Percentiles rank a stretch among this genome's conserved stretches.
phyloP scores from a whole-genome alignment of 371 early-diverging fungal genomes.

The Actinomortierella ambigua region DNA sequence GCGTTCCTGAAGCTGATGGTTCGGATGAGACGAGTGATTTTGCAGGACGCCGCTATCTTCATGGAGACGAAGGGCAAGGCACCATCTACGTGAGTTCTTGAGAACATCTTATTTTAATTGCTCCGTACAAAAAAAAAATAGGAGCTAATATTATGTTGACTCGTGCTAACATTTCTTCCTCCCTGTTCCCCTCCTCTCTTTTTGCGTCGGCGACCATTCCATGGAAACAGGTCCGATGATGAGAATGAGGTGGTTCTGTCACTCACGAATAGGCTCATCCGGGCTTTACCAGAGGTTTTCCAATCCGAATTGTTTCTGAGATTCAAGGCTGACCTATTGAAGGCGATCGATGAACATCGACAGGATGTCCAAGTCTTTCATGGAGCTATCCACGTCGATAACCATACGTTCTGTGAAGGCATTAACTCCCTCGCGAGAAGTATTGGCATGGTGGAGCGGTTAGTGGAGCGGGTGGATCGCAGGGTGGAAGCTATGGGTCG shows the following conservation, averaged over 20 bases:
- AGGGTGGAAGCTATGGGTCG: too few relatives aligned
- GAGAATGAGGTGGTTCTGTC: neutral
- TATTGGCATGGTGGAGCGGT: too few relatives aligned
- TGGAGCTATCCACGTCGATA: neutral
- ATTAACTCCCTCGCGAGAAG: constrained; percentile 3
- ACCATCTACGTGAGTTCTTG: neutral
- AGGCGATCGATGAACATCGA: constrained; percentile 2
- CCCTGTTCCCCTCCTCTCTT: neutral
- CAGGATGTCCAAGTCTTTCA: neutral
- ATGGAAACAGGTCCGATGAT: too few relatives aligned
- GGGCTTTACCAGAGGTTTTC: neutral
- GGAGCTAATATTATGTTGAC: neutral
- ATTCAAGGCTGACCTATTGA: neutral
- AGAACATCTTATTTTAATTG: too few relatives aligned
- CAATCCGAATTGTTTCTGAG: neutral
- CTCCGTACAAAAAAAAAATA: too few relatives aligned
- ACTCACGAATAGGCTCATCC: neutral
- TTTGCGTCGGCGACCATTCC: neutral
- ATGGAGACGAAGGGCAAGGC: neutral
- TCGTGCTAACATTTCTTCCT: neutral
- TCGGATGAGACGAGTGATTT: constrained; percentile 11
- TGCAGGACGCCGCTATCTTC: constrained; percentile 9
- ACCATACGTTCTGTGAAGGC: neutral
- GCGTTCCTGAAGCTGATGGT: constrained; percentile 10
- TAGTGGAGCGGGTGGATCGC: neutral